A percentile compares a stretch with the other conserved stretches of the same genome.
Evolutionary conservation across 495 filamentous ascomycete genomes (phyloP).

Genomic region (Penicillium soppii): DNA sequence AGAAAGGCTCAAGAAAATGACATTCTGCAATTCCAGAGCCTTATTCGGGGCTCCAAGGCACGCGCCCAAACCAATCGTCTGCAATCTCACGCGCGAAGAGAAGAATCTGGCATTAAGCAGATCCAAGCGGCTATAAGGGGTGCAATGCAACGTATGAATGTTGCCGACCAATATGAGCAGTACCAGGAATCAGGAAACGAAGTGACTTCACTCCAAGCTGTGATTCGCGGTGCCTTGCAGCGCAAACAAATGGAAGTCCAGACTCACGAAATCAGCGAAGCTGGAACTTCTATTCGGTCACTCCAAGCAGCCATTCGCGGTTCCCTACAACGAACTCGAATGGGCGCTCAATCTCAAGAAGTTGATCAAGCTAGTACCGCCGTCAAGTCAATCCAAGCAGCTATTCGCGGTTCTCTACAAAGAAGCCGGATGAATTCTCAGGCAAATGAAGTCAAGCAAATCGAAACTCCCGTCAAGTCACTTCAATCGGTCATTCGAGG

Average conservation of each 20-base stretch:
- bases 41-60: slow-evolving; percentile 74
- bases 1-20: slow-evolving; percentile 71
- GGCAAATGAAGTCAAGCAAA: slow-evolving; percentile 45
- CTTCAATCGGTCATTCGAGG: slow-evolving; percentile 53
- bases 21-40: slow-evolving; percentile 78
- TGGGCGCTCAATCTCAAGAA: slow-evolving; percentile 53
- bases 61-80: slow-evolving; percentile 65
- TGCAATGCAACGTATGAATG: slow-evolving; percentile 51
- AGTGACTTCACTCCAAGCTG: slow-evolving; percentile 58
- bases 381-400: slow-evolving; percentile 46
- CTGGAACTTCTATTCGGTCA: slow-evolving; percentile 49
- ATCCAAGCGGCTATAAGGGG: slow-evolving; percentile 64
- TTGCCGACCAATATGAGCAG: slow-evolving; percentile 42
- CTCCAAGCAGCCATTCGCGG: slow-evolving; percentile 75
- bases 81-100: slow-evolving; percentile 58
- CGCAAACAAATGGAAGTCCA: slow-evolving; percentile 46
- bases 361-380: slow-evolving; percentile 25
- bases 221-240: slow-evolving; percentile 56
- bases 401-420: slow-evolving; percentile 57
- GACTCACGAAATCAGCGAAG: slow-evolving; percentile 44
- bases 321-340: slow-evolving; percentile 42
- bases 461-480: slow-evolving; percentile 24
- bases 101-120: slow-evolving; percentile 54
- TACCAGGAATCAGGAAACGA: slow-evolving; percentile 53
- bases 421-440: slow-evolving; percentile 48